Percentiles rank a stretch among this genome's conserved stretches.
phyloP scores from a whole-genome alignment of 306 rosid species.

The Rosa rugosa region DNA sequence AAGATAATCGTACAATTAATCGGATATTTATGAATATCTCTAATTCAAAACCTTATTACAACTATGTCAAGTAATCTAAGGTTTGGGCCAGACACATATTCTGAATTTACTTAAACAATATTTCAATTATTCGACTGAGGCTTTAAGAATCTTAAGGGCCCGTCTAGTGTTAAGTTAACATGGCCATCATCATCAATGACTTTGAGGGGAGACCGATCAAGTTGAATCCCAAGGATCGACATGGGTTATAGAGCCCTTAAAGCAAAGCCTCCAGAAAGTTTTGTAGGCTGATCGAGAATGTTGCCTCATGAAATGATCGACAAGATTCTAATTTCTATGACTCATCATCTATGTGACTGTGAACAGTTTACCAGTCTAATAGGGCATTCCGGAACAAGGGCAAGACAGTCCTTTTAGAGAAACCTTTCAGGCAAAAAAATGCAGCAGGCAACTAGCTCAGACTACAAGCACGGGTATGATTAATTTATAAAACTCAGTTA shows the following conservation, averaged over 20 bases:
- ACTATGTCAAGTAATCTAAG: too few species aligned
- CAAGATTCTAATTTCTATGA: not conserved
- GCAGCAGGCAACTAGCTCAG: too few species aligned
- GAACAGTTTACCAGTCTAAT: not conserved
- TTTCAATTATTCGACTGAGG: not conserved
- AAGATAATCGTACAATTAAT: too few species aligned
- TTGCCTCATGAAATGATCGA: not conserved
- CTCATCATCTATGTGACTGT: not conserved
- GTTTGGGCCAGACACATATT: too few species aligned
- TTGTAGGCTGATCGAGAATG: not conserved
- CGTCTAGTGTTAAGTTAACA: not conserved
- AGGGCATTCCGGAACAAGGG: not conserved
- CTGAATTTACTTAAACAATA: too few species aligned
- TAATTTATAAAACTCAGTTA: too few species aligned
- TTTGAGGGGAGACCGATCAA: not conserved
- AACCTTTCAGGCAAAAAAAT: too few species aligned
- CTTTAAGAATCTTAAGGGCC: not conserved
- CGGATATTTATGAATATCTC: too few species aligned
- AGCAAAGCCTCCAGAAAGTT: not conserved
- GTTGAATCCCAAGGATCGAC: slow-evolving; percentile 3
- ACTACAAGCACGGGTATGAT: too few species aligned
- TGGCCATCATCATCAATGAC: not conserved
- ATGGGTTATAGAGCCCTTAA: not conserved
- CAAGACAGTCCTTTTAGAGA: not conserved
- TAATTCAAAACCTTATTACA: too few species aligned